A percentile compares a stretch with the other conserved stretches of the same genome.
Conservation (phyloP, 352 stramenopile species). For the Phytophthora fragariae region DNA sequence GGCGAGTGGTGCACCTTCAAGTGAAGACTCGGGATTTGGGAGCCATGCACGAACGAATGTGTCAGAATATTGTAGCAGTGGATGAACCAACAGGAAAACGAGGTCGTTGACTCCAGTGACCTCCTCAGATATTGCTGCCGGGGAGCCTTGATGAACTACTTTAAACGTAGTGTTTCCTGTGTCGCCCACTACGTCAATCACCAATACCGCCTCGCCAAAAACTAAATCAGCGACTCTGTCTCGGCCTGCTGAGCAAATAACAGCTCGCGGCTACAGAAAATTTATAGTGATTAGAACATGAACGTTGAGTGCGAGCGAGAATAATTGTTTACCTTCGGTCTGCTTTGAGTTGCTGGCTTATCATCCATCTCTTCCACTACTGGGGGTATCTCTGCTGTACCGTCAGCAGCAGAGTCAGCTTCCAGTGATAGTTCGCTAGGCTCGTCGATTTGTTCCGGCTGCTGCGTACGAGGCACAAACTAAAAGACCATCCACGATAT, state of each 20-base stretch:
- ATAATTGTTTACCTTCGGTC: slow-evolving; percentile 13
- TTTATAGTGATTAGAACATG: slow-evolving; percentile 20
- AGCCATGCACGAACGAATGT: slow-evolving; percentile 30
- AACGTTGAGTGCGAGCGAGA: background rate
- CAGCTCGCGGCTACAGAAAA: slow-evolving; percentile 43
- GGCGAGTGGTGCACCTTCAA: slow-evolving; percentile 24
- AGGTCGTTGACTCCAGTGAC: slow-evolving; percentile 23
- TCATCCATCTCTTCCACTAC: slow-evolving; percentile 4
- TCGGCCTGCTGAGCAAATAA: slow-evolving; percentile 49
- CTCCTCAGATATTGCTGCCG: slow-evolving; percentile 61
- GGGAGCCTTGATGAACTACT: slow-evolving; percentile 39
- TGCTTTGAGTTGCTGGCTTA: background rate
- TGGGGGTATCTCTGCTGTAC: slow-evolving; percentile 6
- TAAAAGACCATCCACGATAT: slow-evolving; percentile 1
- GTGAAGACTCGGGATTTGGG: slow-evolving; percentile 27
- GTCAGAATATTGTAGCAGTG: slow-evolving; percentile 37
- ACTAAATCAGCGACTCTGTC: slow-evolving; percentile 28
- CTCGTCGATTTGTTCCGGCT: slow-evolving; percentile 27
- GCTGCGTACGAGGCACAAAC: slow-evolving; percentile 27
- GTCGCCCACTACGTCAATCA: slow-evolving; percentile 62
- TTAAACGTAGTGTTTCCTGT: slow-evolving; percentile 62
- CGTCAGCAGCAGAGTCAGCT: slow-evolving; percentile 14
- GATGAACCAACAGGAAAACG: slow-evolving; percentile 57
- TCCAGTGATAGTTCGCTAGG: slow-evolving; percentile 11
- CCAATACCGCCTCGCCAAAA: slow-evolving; percentile 49